A percentile compares a stretch with the other conserved stretches of the same genome.
Conservation (phyloP, 2,329 filamentous ascomycete species). For the Aspergillus niger region DNA sequence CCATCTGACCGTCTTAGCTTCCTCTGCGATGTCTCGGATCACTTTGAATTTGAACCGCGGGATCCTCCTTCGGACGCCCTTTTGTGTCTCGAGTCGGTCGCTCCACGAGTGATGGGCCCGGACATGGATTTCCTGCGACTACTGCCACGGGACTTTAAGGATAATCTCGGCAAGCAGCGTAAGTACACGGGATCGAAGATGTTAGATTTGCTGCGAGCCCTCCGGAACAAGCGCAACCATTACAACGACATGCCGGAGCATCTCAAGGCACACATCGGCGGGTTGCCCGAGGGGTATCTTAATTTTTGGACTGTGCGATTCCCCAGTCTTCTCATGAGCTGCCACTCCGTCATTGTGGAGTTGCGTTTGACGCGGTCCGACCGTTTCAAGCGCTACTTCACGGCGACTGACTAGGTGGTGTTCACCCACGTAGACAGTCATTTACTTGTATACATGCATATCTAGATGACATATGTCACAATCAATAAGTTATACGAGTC, state of each 20-base stretch:
- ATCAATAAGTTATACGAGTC: no score
- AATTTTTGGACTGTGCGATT: slow-evolving; percentile 81
- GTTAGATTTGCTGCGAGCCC: slow-evolving; percentile 81
- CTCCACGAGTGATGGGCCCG: slow-evolving; percentile 48
- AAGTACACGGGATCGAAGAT: slow-evolving; percentile 87
- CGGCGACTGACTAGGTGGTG: slow-evolving; percentile 32
- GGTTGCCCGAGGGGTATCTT: slow-evolving; percentile 77
- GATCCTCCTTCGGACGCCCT: slow-evolving; percentile 76
- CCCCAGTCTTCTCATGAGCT: slow-evolving; percentile 74
- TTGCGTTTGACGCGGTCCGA: slow-evolving; percentile 56
- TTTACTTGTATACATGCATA: neutral
- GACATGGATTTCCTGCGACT: slow-evolving; percentile 75
- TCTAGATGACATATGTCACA: neutral
- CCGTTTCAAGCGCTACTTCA: slow-evolving; percentile 48
- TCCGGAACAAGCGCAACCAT: slow-evolving; percentile 96
- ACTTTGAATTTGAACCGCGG: slow-evolving; percentile 89
- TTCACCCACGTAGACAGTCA: neutral
- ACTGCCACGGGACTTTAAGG: slow-evolving; percentile 79
- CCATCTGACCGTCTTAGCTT: slow-evolving; percentile 86
- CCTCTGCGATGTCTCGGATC: slow-evolving; percentile 93
- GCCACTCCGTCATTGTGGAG: slow-evolving; percentile 72
- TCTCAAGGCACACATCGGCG: slow-evolving; percentile 72
- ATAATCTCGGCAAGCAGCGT: slow-evolving; percentile 87
- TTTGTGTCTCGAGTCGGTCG: slow-evolving; percentile 56
- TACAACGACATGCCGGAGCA: slow-evolving; percentile 92